Evolutionary conservation across 2,329 filamentous ascomycete species (phyloP).

Genomic region (Monosporascus sp.): DNA sequence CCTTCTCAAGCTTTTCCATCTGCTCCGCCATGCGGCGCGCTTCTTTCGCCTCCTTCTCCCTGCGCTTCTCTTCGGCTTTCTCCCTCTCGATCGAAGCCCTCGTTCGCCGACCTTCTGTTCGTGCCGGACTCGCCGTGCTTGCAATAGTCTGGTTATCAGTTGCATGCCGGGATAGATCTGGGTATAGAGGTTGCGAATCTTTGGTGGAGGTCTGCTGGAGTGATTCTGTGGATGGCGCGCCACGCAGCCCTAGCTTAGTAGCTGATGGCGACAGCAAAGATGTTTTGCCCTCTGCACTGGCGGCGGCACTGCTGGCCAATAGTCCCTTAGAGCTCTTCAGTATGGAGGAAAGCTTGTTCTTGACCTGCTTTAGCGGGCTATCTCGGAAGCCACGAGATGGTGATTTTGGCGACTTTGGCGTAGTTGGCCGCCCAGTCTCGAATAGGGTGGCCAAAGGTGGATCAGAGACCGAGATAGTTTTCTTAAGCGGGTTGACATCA

Average conservation of each 20-base stretch:
- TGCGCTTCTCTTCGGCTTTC: constrained; percentile 56
- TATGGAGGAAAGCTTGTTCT: constrained; percentile 87
- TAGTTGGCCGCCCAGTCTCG: constrained; percentile 38
- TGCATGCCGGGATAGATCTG: constrained; percentile 38
- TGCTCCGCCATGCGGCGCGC: constrained; percentile 56
- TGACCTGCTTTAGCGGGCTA: constrained; percentile 84
- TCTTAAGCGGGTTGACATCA: constrained; percentile 42
- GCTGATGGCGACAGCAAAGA: constrained; percentile 51
- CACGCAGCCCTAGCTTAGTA: constrained; percentile 37
- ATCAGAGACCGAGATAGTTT: constrained; percentile 57
- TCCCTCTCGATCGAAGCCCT: constrained; percentile 57
- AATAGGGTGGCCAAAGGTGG: constrained; percentile 44
- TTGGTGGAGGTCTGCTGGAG: constrained; percentile 28
- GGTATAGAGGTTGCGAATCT: constrained; percentile 35
- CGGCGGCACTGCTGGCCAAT: constrained; percentile 68
- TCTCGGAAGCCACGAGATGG: constrained; percentile 56
- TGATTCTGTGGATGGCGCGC: constrained; percentile 43
- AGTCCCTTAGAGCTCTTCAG: constrained; percentile 82
- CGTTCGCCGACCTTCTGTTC: constrained; percentile 42
- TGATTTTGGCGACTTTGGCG: constrained; percentile 54
- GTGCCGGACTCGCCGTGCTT: constrained; percentile 37
- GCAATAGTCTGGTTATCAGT: constrained; percentile 23
- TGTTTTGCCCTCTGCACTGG: constrained; percentile 57
- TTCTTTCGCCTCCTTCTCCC: constrained; percentile 56
- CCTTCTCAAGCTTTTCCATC: constrained; percentile 59